Percentiles rank a stretch among this genome's conserved stretches.
Conservation (phyloP, 768 basidiomycete species). For the Tulasnella sp. region DNA sequence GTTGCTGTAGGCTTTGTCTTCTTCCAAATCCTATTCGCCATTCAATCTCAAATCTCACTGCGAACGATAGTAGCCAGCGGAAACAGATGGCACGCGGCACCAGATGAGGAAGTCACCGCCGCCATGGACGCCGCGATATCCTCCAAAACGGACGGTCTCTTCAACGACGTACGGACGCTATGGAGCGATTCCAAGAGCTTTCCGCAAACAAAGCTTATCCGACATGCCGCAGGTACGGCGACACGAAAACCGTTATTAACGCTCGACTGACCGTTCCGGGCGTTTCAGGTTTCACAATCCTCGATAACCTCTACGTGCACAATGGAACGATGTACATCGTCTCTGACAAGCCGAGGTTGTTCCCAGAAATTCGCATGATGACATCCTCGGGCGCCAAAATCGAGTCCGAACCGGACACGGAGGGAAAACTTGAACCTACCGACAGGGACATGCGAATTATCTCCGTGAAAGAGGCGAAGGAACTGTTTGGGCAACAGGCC, state of each 20-base stretch:
- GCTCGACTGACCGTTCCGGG: no score
- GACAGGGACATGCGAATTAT: conserved; percentile 78
- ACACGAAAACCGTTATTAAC: no score
- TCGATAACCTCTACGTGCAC: conserved; percentile 75
- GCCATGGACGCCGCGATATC: background rate
- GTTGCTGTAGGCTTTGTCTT: background rate
- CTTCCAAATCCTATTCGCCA: conserved; percentile 6
- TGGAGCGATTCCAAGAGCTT: background rate
- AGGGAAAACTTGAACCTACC: conserved; percentile 60
- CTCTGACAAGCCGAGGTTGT: conserved; percentile 56
- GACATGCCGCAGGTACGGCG: conserved; percentile 32
- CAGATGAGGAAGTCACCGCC: background rate
- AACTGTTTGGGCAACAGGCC: conserved; percentile 68
- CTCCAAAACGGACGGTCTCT: background rate
- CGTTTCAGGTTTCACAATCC: conserved; percentile 67
- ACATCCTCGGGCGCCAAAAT: conserved; percentile 66
- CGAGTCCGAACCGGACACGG: conserved; percentile 53
- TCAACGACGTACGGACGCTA: conserved; percentile 2
- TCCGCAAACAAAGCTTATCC: background rate
- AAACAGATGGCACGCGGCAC: background rate
- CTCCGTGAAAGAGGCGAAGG: conserved; percentile 59
- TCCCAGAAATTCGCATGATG: conserved; percentile 65
- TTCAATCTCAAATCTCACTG: background rate
- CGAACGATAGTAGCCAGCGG: background rate
- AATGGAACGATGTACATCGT: conserved; percentile 73